Conservation (phyloP, 441 rosid species). For the Populus hybrid region DNA sequence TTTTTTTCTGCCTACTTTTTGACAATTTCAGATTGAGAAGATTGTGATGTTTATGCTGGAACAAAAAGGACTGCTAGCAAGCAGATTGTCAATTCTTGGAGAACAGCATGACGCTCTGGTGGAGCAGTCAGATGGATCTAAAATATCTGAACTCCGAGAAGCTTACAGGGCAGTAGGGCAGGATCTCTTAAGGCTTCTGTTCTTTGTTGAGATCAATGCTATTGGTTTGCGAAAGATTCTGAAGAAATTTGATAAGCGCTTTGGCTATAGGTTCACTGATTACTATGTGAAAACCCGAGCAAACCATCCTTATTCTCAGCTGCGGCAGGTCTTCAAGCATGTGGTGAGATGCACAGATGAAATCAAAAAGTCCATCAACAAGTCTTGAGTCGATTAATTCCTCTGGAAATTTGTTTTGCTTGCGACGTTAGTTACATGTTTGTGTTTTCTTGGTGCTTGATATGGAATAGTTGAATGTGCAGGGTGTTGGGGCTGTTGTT, state of each 20-base stretch:
- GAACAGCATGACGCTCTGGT: slow-evolving; percentile 60
- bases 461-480: slow-evolving; percentile 23
- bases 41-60: slow-evolving; percentile 86
- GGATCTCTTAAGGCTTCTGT: slow-evolving; percentile 77
- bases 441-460: slow-evolving; percentile 5
- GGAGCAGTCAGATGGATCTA: slow-evolving; percentile 54
- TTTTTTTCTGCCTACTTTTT: neutral
- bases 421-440: neutral
- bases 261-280: slow-evolving; percentile 84
- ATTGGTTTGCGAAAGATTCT: slow-evolving; percentile 88
- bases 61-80: slow-evolving; percentile 84
- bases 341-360: slow-evolving; percentile 46
- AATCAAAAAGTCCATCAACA: slow-evolving; percentile 3
- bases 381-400: neutral
- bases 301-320: slow-evolving; percentile 97
- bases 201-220: slow-evolving; percentile 85
- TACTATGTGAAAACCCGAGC: slow-evolving; percentile 93
- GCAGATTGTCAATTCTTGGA: slow-evolving; percentile 55
- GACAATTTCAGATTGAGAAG: slow-evolving; percentile 68
- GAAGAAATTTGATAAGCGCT: slow-evolving; percentile 91
- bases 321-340: slow-evolving; percentile 94
- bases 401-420: neutral
- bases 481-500: slow-evolving; percentile 96
- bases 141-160: slow-evolving; percentile 59
- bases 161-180: slow-evolving; percentile 71